phyloP scores from a whole-genome alignment of 305 asterid species.

The Fraxinus sp. region DNA sequence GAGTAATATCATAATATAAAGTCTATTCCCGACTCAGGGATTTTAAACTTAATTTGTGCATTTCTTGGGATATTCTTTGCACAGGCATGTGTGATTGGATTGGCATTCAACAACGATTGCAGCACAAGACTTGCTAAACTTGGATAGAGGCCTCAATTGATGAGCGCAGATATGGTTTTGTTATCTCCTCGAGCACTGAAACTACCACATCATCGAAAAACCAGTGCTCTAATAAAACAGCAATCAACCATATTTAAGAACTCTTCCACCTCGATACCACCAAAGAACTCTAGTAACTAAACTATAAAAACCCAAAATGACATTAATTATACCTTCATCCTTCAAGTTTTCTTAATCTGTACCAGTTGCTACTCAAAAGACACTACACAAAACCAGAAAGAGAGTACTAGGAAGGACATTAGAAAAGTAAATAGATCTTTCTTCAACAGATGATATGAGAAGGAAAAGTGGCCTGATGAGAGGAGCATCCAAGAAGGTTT shows the following conservation, averaged over 20 bases:
- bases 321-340: background rate
- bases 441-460: background rate
- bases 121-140: background rate
- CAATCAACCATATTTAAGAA: background rate
- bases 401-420: background rate
- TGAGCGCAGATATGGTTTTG: background rate
- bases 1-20: background rate
- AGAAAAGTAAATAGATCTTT: background rate
- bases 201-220: background rate
- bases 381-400: background rate
- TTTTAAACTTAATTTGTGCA: background rate
- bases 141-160: background rate
- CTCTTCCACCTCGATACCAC: background rate
- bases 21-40: background rate
- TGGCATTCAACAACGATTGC: background rate
- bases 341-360: background rate
- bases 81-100: background rate
- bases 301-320: background rate
- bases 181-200: background rate
- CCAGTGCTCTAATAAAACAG: background rate
- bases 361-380: background rate
- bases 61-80: background rate
- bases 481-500: slow-evolving; percentile 23
- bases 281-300: background rate
- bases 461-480: background rate